Conservation (phyloP, 305 asterid species). For the Fraxinus greggii region DNA sequence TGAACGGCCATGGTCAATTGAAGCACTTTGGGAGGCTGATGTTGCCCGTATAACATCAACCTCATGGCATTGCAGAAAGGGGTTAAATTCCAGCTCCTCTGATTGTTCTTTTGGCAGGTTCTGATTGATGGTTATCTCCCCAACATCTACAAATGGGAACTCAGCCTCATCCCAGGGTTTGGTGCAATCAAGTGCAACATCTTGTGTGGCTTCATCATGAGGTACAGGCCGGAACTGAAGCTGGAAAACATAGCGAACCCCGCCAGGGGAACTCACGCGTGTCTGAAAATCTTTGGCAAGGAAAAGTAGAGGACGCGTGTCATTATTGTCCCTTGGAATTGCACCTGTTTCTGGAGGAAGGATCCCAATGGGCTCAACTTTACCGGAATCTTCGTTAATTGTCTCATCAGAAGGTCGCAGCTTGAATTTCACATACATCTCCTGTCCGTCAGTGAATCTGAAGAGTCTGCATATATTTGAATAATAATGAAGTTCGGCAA, state of each 20-base stretch:
- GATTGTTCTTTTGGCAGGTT: conserved; percentile 57
- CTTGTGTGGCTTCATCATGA: conserved; percentile 47
- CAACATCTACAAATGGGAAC: conserved; percentile 63
- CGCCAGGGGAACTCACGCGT: conserved; percentile 58
- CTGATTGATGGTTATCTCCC: conserved; percentile 56
- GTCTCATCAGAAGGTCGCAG: conserved; percentile 59
- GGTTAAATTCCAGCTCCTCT: conserved; percentile 75
- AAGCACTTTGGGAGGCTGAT: conserved; percentile 78
- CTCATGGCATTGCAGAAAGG: conserved; percentile 61
- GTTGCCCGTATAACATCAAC: conserved; percentile 74
- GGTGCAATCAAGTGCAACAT: conserved; percentile 72
- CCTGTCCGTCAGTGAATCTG: conserved; percentile 67
- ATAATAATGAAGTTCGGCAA: conserved; percentile 63
- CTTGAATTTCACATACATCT: conserved; percentile 83
- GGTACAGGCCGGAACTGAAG: conserved; percentile 61
- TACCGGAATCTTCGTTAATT: conserved; percentile 60
- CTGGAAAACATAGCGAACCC: conserved; percentile 66
- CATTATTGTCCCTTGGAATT: conserved; percentile 59
- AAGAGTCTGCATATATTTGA: conserved; percentile 82
- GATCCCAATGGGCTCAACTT: conserved; percentile 68
- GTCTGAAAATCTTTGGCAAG: conserved; percentile 68
- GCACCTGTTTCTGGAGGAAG: conserved; percentile 96
- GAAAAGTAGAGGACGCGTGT: conserved; percentile 69
- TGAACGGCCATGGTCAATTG: conserved; percentile 90
- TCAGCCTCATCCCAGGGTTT: conserved; percentile 69